Percentiles rank a stretch among this genome's conserved stretches.
Conservation (phyloP, 1,284 basidiomycete genomes). For the Ceratobasidium sp. region DNA sequence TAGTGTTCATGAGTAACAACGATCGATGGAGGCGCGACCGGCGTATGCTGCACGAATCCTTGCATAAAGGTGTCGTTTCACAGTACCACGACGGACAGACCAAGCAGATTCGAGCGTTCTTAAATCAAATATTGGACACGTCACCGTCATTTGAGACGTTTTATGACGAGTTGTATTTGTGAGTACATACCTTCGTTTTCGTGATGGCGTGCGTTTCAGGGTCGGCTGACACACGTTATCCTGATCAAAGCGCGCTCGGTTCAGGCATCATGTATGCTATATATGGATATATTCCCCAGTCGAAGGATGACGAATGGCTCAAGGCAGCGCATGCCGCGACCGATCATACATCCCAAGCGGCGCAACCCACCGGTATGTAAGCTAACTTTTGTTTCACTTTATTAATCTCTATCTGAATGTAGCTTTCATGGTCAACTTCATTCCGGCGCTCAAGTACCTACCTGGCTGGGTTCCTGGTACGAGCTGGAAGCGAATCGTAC, state of each 20-base stretch:
- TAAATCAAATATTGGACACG: slow-evolving; percentile 2
- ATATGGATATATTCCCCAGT: slow-evolving; percentile 26
- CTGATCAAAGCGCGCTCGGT: slow-evolving; percentile 11
- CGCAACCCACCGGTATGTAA: slow-evolving; percentile 20
- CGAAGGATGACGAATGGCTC: slow-evolving; percentile 26
- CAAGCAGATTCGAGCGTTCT: not conserved
- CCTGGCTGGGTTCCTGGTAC: slow-evolving; percentile 19
- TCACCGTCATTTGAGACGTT: slow-evolving; percentile 3
- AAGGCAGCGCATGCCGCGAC: not conserved
- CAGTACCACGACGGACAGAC: slow-evolving; percentile 5
- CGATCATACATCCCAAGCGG: not conserved
- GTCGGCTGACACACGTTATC: not conserved
- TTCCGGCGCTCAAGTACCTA: slow-evolving; percentile 10
- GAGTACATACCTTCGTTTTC: not conserved
- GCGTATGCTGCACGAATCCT: slow-evolving; percentile 24
- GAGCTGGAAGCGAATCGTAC: slow-evolving; percentile 2
- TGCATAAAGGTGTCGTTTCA: slow-evolving; percentile 7
- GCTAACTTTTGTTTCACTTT: not conserved
- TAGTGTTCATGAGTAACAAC: not conserved
- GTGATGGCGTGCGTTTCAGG: not conserved
- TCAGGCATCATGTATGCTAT: not conserved
- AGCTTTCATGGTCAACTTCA: slow-evolving; percentile 29
- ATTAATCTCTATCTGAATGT: not conserved
- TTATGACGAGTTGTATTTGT: slow-evolving; percentile 17
- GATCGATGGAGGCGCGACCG: slow-evolving; percentile 35